These are phyloP conservation scores for Glycine latifolia DNA, from an alignment of 306 rosid genomes.

Conservation along the genomic window DNA sequence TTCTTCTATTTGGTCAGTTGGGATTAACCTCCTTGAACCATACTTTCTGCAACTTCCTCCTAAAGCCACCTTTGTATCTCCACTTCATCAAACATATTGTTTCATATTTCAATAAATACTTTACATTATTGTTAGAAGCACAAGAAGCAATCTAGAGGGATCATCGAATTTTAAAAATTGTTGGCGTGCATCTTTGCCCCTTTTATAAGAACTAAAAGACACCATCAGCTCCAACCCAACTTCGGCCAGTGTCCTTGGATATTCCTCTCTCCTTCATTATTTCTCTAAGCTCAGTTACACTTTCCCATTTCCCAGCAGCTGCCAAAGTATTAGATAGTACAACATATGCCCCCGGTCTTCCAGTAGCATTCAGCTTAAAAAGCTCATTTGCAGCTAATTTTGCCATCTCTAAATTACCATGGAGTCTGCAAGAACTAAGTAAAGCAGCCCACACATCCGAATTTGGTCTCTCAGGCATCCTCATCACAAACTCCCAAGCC, in stretches of 20 bases:
- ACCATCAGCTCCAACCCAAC: conserved; percentile 74
- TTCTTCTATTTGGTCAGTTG: too few species aligned
- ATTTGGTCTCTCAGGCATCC: conserved; percentile 77
- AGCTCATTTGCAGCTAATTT: conserved; percentile 72
- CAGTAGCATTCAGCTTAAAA: conserved; percentile 68
- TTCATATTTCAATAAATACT: conserved; percentile 21
- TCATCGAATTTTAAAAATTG: conserved; percentile 18
- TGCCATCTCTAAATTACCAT: conserved; percentile 81
- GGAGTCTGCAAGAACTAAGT: conserved; percentile 83
- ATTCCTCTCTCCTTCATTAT: conserved; percentile 74
- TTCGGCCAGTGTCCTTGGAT: conserved; percentile 71
- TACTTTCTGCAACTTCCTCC: conserved; percentile 19
- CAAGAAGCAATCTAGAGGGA: conserved; percentile 19
- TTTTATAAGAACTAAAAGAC: conserved; percentile 44
- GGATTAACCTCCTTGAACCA: background rate
- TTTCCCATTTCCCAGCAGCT: conserved; percentile 88
- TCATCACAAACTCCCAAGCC: conserved; percentile 78
- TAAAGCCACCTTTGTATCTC: conserved; percentile 10
- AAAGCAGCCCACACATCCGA: conserved; percentile 94
- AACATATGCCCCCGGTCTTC: conserved; percentile 87
- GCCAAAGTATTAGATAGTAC: conserved; percentile 88
- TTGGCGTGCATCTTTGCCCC: background rate
- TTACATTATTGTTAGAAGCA: conserved; percentile 19
- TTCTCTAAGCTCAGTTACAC: conserved; percentile 87
- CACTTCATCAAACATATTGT: conserved; percentile 3